These are phyloP conservation scores for Phytopythium oedochilum DNA, from an alignment of 352 stramenopile genomes.

Conservation along the genomic window DNA sequence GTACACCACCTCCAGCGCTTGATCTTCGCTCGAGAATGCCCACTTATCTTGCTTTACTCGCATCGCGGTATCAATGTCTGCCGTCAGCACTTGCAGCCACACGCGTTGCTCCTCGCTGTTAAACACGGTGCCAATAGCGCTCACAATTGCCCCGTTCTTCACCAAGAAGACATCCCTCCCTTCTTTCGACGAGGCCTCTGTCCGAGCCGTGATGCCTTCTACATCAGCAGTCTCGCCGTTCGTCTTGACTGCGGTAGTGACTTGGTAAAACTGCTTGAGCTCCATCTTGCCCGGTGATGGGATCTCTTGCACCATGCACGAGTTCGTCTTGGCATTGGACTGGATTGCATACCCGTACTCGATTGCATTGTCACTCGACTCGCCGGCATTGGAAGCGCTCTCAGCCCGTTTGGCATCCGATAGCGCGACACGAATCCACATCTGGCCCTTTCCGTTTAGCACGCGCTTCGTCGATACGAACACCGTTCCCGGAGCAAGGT, in stretches of 20 bases:
- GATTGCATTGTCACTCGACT: conserved; percentile 22
- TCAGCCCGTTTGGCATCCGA: conserved; percentile 11
- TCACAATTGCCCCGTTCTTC: conserved; percentile 44
- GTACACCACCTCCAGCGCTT: conserved; percentile 49
- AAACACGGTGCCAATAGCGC: conserved; percentile 44
- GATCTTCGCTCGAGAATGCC: conserved; percentile 33
- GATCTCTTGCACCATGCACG: conserved; percentile 75
- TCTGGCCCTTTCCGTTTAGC: conserved; percentile 45
- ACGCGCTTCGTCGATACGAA: conserved; percentile 45
- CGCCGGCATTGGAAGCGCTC: conserved; percentile 20
- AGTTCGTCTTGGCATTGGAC: conserved; percentile 73
- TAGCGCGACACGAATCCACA: conserved; percentile 64
- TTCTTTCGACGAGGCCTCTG: conserved; percentile 27
- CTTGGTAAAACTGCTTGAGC: conserved; percentile 53
- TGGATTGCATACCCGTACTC: conserved; percentile 71
- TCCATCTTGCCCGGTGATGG: conserved; percentile 45
- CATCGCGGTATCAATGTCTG: conserved; percentile 46
- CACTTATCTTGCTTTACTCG: conserved; percentile 23
- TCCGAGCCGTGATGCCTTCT: conserved; percentile 18
- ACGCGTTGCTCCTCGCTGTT: conserved; percentile 40
- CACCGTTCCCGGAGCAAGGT: conserved; percentile 46
- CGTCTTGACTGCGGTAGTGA: conserved; percentile 16
- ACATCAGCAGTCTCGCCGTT: not conserved
- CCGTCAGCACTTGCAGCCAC: conserved; percentile 60
- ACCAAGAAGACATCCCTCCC: conserved; percentile 49